A percentile compares a stretch with the other conserved stretches of the same genome.
Conservation (phyloP, 441 rosid species). For the Bocquillonia castaneifolia region DNA sequence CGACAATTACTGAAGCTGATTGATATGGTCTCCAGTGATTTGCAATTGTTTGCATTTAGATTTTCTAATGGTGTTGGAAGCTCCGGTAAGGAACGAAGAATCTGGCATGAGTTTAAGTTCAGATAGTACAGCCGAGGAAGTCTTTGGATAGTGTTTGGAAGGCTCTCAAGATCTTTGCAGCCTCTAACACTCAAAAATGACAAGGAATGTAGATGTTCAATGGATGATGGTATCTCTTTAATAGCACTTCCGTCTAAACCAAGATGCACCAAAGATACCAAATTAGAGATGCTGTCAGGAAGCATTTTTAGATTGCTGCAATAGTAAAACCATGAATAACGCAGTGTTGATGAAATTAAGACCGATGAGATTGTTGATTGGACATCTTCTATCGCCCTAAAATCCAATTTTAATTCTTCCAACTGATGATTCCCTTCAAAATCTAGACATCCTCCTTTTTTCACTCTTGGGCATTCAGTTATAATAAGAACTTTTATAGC, state of each 20-base stretch:
- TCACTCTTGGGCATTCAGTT: too few species aligned
- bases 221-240: too few species aligned
- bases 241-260: too few species aligned
- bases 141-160: too few species aligned
- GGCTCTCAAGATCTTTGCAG: background rate
- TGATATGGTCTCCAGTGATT: background rate
- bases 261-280: background rate
- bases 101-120: background rate
- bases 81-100: background rate
- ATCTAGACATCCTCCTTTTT: too few species aligned
- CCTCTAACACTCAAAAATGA: background rate
- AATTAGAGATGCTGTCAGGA: slow-evolving; percentile 6
- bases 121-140: too few species aligned
- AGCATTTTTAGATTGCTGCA: slow-evolving; percentile 9
- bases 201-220: too few species aligned
- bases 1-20: background rate
- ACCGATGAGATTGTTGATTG: too few species aligned
- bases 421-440: too few species aligned
- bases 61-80: slow-evolving; percentile 4
- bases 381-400: too few species aligned
- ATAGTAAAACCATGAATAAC: background rate
- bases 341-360: background rate
- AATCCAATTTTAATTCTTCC: too few species aligned
- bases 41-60: slow-evolving; percentile 3
- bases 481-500: too few species aligned